A percentile compares a stretch with the other conserved stretches of the same genome.
phyloP scores from a whole-genome alignment of 768 basidiomycete genomes.

The Hydnum rufescens region DNA sequence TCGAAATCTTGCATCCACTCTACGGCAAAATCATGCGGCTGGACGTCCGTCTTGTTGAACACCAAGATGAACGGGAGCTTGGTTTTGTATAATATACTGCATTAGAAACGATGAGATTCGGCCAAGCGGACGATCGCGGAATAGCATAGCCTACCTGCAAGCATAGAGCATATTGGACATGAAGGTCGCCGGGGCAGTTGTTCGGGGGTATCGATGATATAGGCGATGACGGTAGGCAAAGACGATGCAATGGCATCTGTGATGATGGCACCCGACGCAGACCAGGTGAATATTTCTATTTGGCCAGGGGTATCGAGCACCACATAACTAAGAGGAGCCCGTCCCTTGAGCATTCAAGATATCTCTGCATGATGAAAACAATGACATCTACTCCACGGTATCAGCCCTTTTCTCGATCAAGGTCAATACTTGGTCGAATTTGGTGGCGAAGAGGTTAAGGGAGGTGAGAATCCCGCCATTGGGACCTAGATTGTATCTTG shows the following conservation, averaged over 20 bases:
- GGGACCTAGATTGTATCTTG: slow-evolving; percentile 90
- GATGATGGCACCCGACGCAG: slow-evolving; percentile 94
- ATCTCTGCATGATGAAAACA: background rate
- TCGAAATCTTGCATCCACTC: slow-evolving; percentile 99
- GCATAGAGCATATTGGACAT: slow-evolving; percentile 99
- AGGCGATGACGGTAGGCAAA: slow-evolving; percentile 86
- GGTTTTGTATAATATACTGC: slow-evolving; percentile 91
- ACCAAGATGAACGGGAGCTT: slow-evolving; percentile 92
- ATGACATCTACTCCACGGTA: slow-evolving; percentile 53
- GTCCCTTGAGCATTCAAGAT: background rate
- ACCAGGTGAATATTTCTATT: slow-evolving; percentile 99
- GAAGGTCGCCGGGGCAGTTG: slow-evolving; percentile 87
- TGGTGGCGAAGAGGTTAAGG: slow-evolving; percentile 93
- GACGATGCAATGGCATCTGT: slow-evolving; percentile 91
- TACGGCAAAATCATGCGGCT: slow-evolving; percentile 73
- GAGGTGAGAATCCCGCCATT: slow-evolving; percentile 97
- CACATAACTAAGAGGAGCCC: slow-evolving; percentile 42
- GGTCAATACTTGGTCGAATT: slow-evolving; percentile 89
- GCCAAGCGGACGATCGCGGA: too few species aligned
- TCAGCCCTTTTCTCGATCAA: slow-evolving; percentile 83
- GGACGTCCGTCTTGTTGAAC: slow-evolving; percentile 96
- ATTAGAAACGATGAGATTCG: background rate
- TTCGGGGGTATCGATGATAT: slow-evolving; percentile 96
- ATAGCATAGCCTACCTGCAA: slow-evolving; percentile 45
- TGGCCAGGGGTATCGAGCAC: slow-evolving; percentile 96